Evolutionary conservation across 805 yeast species (phyloP).

Genomic region (Blastobotrys americana): DNA sequence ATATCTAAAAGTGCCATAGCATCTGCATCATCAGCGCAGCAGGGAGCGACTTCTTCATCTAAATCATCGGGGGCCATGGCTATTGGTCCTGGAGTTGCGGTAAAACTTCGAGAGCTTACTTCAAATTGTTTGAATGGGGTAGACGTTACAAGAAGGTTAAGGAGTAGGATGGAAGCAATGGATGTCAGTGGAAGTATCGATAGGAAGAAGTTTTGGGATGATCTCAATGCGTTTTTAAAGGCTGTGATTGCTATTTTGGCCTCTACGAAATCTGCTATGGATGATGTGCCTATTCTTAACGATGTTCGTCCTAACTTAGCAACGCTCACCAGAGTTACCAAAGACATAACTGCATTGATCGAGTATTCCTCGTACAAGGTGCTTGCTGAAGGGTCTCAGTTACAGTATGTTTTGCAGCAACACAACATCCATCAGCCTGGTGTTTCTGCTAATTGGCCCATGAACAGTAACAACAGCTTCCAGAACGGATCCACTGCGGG

Average conservation of each 20-base stretch:
- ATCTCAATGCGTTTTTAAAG: conserved; percentile 71
- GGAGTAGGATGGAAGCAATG: conserved; percentile 45
- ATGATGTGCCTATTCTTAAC: conserved; percentile 69
- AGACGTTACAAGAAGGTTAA: conserved; percentile 69
- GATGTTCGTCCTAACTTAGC: conserved; percentile 78
- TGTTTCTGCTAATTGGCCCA: too few relatives aligned
- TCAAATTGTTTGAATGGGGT: conserved; percentile 69
- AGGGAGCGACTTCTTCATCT: neutral
- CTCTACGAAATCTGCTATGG: conserved; percentile 72
- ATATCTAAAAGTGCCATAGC: conserved; percentile 31
- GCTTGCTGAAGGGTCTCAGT: conserved; percentile 1
- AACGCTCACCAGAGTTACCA: conserved; percentile 75
- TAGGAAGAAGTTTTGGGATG: conserved; percentile 73
- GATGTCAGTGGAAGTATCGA: conserved; percentile 41
- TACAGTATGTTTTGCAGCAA: conserved; percentile 4
- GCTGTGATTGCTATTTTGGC: conserved; percentile 79
- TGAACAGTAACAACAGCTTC: too few relatives aligned
- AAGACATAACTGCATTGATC: conserved; percentile 81
- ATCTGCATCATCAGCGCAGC: conserved; percentile 24
- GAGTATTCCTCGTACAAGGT: conserved; percentile 52
- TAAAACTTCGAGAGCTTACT: conserved; percentile 69
- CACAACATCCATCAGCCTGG: conserved; percentile 7
- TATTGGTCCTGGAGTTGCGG: conserved; percentile 36
- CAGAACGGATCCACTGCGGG: too few relatives aligned
- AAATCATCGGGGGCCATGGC: conserved; percentile 25